Percentiles rank a stretch among this genome's conserved stretches.
Conservation (phyloP, 805 yeast species). For the Danielozyma ontarioensis region DNA sequence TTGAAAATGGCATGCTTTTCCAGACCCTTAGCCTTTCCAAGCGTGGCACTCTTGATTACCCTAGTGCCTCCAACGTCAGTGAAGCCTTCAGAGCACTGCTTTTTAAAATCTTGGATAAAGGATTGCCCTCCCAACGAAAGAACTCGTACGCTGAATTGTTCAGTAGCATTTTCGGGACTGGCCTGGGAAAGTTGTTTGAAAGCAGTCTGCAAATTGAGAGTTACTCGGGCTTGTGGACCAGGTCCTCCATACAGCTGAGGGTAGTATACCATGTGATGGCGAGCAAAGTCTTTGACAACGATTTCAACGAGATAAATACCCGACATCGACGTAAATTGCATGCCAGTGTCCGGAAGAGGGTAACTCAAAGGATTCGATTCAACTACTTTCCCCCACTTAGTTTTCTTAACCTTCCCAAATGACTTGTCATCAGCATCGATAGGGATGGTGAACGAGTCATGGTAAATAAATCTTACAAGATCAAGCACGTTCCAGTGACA, state of each 20-base stretch:
- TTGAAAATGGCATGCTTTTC: constrained; percentile 20
- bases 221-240: constrained; percentile 53
- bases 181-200: too few relatives aligned
- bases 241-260: constrained; percentile 53
- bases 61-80: constrained; percentile 18
- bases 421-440: constrained; percentile 45
- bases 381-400: constrained; percentile 14
- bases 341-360: constrained; percentile 17
- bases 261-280: constrained; percentile 55
- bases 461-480: constrained; percentile 68
- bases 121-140: constrained; percentile 61
- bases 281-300: constrained; percentile 50
- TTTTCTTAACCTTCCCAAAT: constrained; percentile 34
- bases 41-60: constrained; percentile 27
- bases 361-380: too few relatives aligned
- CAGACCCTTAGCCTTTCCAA: constrained; percentile 24
- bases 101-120: constrained; percentile 45
- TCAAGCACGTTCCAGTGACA: constrained; percentile 90
- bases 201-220: constrained; percentile 44
- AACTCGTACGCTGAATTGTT: constrained; percentile 46
- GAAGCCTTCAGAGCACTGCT: constrained; percentile 18
- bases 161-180: constrained; percentile 18
- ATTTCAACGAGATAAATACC: constrained; percentile 78
- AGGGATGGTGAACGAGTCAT: constrained; percentile 74
- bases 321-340: constrained; percentile 43